Evolutionary conservation across 163 green algal species (phyloP).

Genomic region (Scenedesmus sp.): DNA sequence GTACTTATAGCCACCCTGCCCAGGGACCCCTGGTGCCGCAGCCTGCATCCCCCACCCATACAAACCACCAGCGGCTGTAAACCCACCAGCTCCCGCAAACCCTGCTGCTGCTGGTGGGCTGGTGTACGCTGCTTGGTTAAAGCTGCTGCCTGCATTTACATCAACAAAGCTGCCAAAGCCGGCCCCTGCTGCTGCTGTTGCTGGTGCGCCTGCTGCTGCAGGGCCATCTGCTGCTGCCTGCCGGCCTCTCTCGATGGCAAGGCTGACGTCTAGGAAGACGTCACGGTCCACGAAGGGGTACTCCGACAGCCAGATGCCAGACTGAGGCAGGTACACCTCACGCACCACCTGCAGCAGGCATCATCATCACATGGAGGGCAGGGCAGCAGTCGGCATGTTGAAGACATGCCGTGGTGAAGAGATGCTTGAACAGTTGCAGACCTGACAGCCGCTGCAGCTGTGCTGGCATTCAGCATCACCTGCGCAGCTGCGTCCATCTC

Average conservation of each 20-base stretch:
- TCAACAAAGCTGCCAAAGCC: constrained; percentile 16
- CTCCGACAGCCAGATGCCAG: constrained; percentile 84
- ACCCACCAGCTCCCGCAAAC: neutral
- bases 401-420: neutral
- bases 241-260: constrained; percentile 57
- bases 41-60: neutral
- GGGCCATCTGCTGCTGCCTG: constrained; percentile 12
- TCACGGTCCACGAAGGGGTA: constrained; percentile 85
- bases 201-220: neutral
- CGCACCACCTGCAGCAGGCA: constrained; percentile 77
- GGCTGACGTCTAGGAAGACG: constrained; percentile 70
- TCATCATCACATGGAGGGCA: neutral
- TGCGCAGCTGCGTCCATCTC: neutral
- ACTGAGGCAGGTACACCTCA: constrained; percentile 85
- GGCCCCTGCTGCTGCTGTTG: neutral
- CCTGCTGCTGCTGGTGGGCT: constrained; percentile 13
- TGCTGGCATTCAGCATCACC: neutral
- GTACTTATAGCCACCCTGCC: neutral
- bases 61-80: neutral
- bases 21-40: neutral
- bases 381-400: neutral
- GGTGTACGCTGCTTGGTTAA: neutral
- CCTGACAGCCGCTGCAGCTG: neutral
- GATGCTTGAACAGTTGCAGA: neutral
- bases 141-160: neutral